Percentiles rank a stretch among this genome's conserved stretches.
These are phyloP conservation scores for Xylaria multiplex DNA, from an alignment of 2,329 filamentous ascomycete genomes.

Conservation along the genomic window DNA sequence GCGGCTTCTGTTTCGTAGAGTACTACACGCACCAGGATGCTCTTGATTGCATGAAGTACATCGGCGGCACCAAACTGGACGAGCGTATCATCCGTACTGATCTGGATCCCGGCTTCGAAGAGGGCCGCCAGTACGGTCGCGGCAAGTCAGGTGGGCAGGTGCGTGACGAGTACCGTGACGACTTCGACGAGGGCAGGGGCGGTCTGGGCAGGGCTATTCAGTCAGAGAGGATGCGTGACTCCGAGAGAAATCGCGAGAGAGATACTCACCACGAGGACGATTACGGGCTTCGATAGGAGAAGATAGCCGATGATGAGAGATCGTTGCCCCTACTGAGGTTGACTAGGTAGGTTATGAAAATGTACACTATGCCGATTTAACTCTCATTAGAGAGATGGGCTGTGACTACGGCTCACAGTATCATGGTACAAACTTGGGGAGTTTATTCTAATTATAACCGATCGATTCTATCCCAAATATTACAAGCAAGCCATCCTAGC, in stretches of 20 bases:
- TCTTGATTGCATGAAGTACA: slow-evolving; percentile 97
- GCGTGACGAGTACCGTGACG: slow-evolving; percentile 95
- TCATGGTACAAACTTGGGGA: neutral
- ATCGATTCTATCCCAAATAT: neutral
- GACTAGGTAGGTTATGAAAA: slow-evolving; percentile 6
- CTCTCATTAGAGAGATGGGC: neutral
- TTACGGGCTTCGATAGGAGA: slow-evolving; percentile 65
- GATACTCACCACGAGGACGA: slow-evolving; percentile 61
- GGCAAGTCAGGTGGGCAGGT: slow-evolving; percentile 97
- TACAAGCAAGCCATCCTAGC: slow-evolving; percentile 14
- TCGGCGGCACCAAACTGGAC: slow-evolving; percentile 97
- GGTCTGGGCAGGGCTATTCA: slow-evolving; percentile 84
- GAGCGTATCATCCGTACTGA: slow-evolving; percentile 97
- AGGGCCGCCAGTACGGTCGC: slow-evolving; percentile 94
- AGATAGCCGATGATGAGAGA: slow-evolving; percentile 37
- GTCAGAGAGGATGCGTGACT: slow-evolving; percentile 53
- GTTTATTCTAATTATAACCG: slow-evolving; percentile 14
- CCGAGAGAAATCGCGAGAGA: slow-evolving; percentile 55
- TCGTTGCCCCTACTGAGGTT: slow-evolving; percentile 38
- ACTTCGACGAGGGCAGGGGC: slow-evolving; percentile 94
- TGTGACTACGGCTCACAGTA: slow-evolving; percentile 7
- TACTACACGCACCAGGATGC: slow-evolving; percentile 99
- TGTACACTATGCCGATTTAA: slow-evolving; percentile 19
- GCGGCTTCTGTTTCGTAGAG: slow-evolving; percentile 99
- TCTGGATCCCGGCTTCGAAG: slow-evolving; percentile 93